A percentile compares a stretch with the other conserved stretches of the same genome.
Evolutionary conservation across 257 asterid species (phyloP).

Genomic region (Solanum rostratum): DNA sequence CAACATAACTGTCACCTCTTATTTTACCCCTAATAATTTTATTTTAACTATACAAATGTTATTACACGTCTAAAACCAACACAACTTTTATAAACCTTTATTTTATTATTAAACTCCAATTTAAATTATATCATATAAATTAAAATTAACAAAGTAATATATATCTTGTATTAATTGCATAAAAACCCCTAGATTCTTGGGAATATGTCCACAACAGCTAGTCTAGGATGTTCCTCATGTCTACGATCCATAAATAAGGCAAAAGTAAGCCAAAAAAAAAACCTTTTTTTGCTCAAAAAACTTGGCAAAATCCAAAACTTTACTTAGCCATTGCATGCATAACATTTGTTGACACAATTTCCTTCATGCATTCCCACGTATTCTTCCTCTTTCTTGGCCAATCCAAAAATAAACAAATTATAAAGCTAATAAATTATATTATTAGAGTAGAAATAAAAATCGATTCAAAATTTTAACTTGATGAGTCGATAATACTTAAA

Average conservation of each 20-base stretch:
- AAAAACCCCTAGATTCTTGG: neutral
- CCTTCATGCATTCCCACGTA: neutral
- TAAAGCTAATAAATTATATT: neutral
- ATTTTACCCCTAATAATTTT: neutral
- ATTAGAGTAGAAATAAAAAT: too few species aligned
- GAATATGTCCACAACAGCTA: neutral
- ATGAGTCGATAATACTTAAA: neutral
- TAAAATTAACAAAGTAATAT: neutral
- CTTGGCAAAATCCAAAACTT: conserved; percentile 3
- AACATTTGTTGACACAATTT: conserved; percentile 9
- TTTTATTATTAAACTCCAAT: accelerated
- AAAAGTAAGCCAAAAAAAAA: conserved; percentile 3
- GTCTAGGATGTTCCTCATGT: neutral
- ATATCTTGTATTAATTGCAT: neutral
- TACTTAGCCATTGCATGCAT: conserved; percentile 16
- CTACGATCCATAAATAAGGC: conserved; percentile 2
- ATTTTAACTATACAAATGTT: neutral
- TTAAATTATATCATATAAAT: neutral
- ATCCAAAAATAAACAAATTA: neutral
- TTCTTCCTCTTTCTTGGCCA: neutral
- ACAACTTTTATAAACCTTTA: neutral
- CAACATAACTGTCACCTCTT: neutral
- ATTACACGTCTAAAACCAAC: too few species aligned
- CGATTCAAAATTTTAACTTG: neutral
- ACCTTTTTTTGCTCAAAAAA: neutral